Percentiles rank a stretch among this genome's conserved stretches.
These are phyloP conservation scores for Talaromyces sp. DNA, from an alignment of 2,329 filamentous ascomycete genomes.

Conservation along the genomic window DNA sequence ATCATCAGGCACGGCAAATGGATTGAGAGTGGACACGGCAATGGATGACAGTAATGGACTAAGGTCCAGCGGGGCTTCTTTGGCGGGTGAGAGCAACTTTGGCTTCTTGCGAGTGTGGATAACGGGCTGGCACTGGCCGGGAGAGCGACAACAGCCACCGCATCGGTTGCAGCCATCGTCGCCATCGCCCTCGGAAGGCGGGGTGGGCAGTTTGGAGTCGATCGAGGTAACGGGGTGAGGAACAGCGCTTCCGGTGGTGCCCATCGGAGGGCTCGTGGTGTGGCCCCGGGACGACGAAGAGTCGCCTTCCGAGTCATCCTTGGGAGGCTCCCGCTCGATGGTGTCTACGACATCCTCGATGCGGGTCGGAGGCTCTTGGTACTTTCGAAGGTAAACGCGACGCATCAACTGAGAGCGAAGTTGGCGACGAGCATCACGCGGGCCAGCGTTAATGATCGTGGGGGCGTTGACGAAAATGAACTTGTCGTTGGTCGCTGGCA, in stretches of 20 bases:
- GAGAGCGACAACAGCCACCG: background rate
- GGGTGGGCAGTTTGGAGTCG: background rate
- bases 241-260: background rate
- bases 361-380: background rate
- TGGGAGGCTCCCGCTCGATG: background rate
- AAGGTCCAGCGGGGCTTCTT: background rate
- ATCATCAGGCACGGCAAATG: background rate
- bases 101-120: background rate
- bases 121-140: background rate
- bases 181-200: background rate
- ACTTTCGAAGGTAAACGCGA: conserved; percentile 12
- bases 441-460: conserved; percentile 11
- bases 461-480: conserved; percentile 15
- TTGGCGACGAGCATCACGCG: conserved; percentile 11
- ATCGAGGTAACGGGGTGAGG: background rate
- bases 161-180: background rate
- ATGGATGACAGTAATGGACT: conserved; percentile 1
- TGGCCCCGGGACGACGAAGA: background rate
- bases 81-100: background rate
- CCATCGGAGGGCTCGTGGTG: background rate
- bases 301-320: background rate
- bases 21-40: background rate
- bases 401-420: conserved; percentile 15
- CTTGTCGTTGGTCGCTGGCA: conserved; percentile 6
- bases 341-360: background rate